A percentile compares a stretch with the other conserved stretches of the same genome.
phyloP scores from a whole-genome alignment of 441 rosid genomes.

The Breynia disticha region DNA sequence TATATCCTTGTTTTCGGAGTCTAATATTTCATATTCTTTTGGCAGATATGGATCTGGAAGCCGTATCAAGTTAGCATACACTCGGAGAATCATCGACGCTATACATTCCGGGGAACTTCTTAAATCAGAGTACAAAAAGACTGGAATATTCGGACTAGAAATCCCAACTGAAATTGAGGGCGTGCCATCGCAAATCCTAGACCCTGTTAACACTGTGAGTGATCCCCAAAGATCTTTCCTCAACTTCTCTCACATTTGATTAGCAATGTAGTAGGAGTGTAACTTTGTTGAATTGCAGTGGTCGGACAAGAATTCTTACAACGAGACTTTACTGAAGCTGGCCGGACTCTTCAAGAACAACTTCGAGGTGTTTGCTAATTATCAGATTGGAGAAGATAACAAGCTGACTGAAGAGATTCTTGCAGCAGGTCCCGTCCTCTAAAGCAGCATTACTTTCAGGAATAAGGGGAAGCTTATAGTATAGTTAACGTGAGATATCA shows the following conservation, averaged over 20 bases:
- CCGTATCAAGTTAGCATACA: conserved; percentile 73
- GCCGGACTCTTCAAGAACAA: conserved; percentile 73
- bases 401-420: conserved; percentile 66
- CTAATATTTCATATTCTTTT: neutral
- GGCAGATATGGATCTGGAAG: conserved; percentile 68
- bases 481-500: too few relatives aligned
- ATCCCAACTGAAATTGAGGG: conserved; percentile 67
- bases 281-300: conserved; percentile 32
- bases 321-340: conserved; percentile 57
- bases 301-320: conserved; percentile 63
- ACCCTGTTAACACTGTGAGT: conserved; percentile 63
- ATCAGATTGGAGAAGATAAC: conserved; percentile 64
- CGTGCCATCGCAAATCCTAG: conserved; percentile 72
- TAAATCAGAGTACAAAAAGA: conserved; percentile 52
- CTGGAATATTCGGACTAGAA: conserved; percentile 71
- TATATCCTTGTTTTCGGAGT: neutral
- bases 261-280: neutral
- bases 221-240: neutral
- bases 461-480: too few relatives aligned
- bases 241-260: neutral
- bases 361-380: conserved; percentile 53
- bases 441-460: conserved; percentile 4
- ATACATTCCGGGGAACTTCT: conserved; percentile 68
- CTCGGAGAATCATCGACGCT: conserved; percentile 71
- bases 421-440: conserved; percentile 62